phyloP scores from a whole-genome alignment of 345 rosid species.

The Trapa incisa region DNA sequence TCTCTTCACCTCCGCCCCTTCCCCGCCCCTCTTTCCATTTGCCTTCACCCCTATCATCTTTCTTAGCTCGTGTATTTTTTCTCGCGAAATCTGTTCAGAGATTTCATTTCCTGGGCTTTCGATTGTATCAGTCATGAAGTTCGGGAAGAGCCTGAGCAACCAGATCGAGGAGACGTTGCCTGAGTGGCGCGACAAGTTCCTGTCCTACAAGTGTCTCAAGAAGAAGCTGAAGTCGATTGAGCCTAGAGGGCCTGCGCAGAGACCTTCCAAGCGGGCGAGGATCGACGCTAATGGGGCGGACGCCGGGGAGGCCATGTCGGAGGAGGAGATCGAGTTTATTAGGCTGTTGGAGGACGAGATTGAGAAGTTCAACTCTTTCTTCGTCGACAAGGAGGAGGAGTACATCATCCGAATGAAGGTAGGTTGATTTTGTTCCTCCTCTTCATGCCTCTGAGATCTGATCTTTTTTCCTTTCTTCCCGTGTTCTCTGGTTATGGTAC shows the following conservation, averaged over 20 bases:
- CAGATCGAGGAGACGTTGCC: constrained; percentile 95
- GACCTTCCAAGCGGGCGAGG: constrained; percentile 47
- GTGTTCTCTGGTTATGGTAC: background rate
- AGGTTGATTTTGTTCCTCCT: background rate
- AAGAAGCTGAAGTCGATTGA: constrained; percentile 66
- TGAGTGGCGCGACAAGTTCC: constrained; percentile 90
- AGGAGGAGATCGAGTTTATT: constrained; percentile 63
- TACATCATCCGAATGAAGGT: constrained; percentile 89
- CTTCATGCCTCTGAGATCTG: background rate
- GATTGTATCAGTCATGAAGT: constrained; percentile 26
- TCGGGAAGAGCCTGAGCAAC: constrained; percentile 86
- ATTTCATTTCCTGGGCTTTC: too few species aligned
- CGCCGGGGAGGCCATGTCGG: constrained; percentile 29
- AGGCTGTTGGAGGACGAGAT: constrained; percentile 64
- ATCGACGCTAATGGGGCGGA: constrained; percentile 15
- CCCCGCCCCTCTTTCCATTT: background rate
- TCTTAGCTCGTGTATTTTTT: background rate
- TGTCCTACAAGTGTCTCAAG: constrained; percentile 91
- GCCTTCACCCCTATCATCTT: background rate
- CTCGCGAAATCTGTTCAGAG: background rate
- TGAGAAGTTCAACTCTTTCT: constrained; percentile 84
- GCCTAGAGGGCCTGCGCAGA: constrained; percentile 26
- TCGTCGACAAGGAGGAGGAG: constrained; percentile 94
- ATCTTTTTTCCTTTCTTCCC: background rate
- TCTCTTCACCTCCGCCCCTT: background rate